Conservation (phyloP, 2,329 filamentous ascomycete species). For the Penicillium hesseltinei region DNA sequence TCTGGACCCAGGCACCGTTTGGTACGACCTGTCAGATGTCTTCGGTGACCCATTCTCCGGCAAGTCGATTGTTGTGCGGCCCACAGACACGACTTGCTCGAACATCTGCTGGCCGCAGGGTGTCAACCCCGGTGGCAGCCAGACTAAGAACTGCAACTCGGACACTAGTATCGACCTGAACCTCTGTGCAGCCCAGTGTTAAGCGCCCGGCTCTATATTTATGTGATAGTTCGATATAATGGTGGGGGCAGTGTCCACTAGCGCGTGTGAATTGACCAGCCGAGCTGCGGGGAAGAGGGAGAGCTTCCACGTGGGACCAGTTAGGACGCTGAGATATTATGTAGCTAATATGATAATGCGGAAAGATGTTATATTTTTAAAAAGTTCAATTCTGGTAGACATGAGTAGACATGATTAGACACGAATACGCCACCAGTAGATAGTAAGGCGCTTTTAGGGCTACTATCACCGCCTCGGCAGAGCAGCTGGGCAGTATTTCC, state of each 20-base stretch:
- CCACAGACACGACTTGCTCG: slow-evolving; percentile 26
- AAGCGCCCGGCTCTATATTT: slow-evolving; percentile 1
- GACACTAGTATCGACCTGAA: slow-evolving; percentile 29
- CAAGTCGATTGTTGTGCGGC: slow-evolving; percentile 23
- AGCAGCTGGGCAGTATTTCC: slow-evolving; percentile 7
- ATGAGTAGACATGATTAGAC: neutral
- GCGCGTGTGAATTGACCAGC: neutral
- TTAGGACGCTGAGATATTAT: neutral
- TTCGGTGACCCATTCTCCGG: slow-evolving; percentile 44
- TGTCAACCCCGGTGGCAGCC: slow-evolving; percentile 30
- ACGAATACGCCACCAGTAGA: neutral
- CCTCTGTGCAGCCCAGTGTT: slow-evolving; percentile 31
- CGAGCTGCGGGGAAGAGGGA: neutral
- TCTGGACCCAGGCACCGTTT: slow-evolving; percentile 36
- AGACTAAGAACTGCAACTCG: slow-evolving; percentile 31
- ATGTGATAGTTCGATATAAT: neutral
- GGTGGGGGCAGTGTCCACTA: neutral
- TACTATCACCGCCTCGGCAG: slow-evolving; percentile 3
- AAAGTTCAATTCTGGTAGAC: too few species aligned
- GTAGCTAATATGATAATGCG: slow-evolving; percentile 1
- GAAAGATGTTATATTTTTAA: neutral
- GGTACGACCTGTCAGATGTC: slow-evolving; percentile 46
- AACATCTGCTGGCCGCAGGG: slow-evolving; percentile 36
- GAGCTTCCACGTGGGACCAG: neutral
- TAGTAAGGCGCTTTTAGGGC: slow-evolving; percentile 6